Conservation (phyloP, 1,284 basidiomycete genomes). For the Quambalaria eucalypti region DNA sequence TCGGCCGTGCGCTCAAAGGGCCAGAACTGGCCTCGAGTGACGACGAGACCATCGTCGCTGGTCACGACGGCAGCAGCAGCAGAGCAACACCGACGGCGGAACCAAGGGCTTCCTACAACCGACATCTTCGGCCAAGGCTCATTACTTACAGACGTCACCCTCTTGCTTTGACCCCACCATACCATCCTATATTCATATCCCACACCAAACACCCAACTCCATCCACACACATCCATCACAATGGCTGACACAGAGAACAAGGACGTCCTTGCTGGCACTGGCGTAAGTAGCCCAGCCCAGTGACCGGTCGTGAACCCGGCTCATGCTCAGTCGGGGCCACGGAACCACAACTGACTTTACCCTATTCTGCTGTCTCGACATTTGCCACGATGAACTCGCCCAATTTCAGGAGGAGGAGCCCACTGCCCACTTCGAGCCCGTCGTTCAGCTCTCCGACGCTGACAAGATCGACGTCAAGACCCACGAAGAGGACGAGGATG, state of each 20-base stretch:
- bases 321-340: not conserved
- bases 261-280: not conserved
- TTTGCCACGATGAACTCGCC: not conserved
- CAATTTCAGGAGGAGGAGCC: conserved; percentile 56
- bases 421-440: conserved; percentile 89
- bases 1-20: too few relatives aligned
- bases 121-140: too few relatives aligned
- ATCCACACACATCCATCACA: not conserved
- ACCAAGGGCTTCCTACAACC: too few relatives aligned
- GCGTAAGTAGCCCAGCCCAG: not conserved
- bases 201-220: not conserved
- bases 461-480: conserved; percentile 84
- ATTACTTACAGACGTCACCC: too few relatives aligned
- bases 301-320: not conserved
- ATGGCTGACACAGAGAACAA: conserved; percentile 4
- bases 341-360: not conserved
- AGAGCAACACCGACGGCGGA: too few relatives aligned
- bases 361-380: not conserved
- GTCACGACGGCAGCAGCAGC: too few relatives aligned
- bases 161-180: too few relatives aligned
- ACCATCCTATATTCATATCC: too few relatives aligned
- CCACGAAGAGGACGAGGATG: conserved; percentile 85
- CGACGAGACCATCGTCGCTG: too few relatives aligned
- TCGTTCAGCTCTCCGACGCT: conserved; percentile 83
- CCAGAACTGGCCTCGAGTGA: too few relatives aligned